phyloP scores from a whole-genome alignment of 164 flowering plant species.

The Umbellularia californica region DNA sequence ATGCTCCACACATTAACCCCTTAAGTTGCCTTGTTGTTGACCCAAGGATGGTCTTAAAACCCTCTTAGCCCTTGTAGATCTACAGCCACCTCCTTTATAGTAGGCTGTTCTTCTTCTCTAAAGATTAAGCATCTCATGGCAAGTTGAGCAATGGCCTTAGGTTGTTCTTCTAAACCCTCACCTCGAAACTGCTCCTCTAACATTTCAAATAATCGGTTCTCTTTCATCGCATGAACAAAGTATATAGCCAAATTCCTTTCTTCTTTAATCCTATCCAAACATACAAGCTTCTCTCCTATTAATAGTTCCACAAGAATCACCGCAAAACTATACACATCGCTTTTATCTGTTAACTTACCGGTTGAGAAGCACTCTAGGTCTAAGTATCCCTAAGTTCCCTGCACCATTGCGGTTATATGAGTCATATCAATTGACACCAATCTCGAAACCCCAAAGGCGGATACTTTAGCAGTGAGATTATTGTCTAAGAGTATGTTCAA shows the following conservation, averaged over 20 bases:
- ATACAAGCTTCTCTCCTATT: slow-evolving; percentile 2
- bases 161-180: too few species aligned
- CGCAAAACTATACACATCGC: slow-evolving; percentile 17
- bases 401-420: slow-evolving; percentile 8
- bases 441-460: slow-evolving; percentile 20
- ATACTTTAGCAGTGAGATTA: slow-evolving; percentile 30
- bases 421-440: background rate
- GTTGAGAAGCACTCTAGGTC: slow-evolving; percentile 9
- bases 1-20: too few species aligned
- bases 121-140: too few species aligned
- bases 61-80: too few species aligned
- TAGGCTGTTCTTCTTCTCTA: too few species aligned
- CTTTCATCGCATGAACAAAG: background rate
- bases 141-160: too few species aligned
- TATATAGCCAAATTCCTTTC: background rate
- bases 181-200: background rate
- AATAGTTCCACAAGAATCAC: slow-evolving; percentile 9
- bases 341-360: slow-evolving; percentile 5
- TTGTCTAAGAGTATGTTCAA: slow-evolving; percentile 37
- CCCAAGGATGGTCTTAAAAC: too few species aligned
- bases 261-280: background rate
- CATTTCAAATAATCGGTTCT: background rate
- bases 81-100: background rate
- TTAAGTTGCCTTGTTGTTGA: too few species aligned
- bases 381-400: slow-evolving; percentile 10